Base-by-base conservation (phyloP, 345 rosid species). In the Eucalyptus fibrosa region DNA sequence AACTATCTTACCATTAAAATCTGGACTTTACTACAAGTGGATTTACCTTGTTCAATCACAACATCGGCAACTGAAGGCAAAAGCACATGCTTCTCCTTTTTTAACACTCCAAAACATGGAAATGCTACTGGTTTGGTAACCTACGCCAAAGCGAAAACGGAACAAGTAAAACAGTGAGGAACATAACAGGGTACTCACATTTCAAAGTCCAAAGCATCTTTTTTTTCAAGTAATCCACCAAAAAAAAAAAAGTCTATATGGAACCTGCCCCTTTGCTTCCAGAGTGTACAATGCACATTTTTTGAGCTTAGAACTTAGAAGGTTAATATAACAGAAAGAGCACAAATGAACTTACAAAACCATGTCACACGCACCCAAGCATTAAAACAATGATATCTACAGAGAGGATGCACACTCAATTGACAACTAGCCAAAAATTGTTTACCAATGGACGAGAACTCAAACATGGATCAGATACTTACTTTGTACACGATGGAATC, bases 61-160 rank as follows among this genome's bases (percentile, higher is more conserved):
- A 96, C 89, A 87, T 96, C 97, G 24, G 93, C 94, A 49, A 96
- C 96, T 3, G 95, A 95, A 91, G 95, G 93, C 88, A 96, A 88
- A 55, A 96, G 89, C 87, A 96, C 94, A 92, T 95, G 95, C 94
- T 95, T 95, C 94, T 94, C 96, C 89, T 92, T 96, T 91, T 94
- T 93, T 37, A 96, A 90, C 69, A 93, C 93, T 90, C 97, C 97
- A 81, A 95, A 93, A 92, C 95, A 95, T 12, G 97, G 97, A 91
- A 94, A 93, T 87, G 93, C 89, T 23, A 95, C 95, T 7, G 95
- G 97, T 90, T 90, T 96, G 1, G 93, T 92, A 56, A 93, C 96
- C 97, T 96, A 87, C 87, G 83, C 62, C 88, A 28, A 91, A 55
- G 24, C 55, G 69, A 45, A 72, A 26, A 65, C 3, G 40, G 40